phyloP scores from a whole-genome alignment of 2,329 filamentous ascomycete genomes.

The Onygenales sp. region DNA sequence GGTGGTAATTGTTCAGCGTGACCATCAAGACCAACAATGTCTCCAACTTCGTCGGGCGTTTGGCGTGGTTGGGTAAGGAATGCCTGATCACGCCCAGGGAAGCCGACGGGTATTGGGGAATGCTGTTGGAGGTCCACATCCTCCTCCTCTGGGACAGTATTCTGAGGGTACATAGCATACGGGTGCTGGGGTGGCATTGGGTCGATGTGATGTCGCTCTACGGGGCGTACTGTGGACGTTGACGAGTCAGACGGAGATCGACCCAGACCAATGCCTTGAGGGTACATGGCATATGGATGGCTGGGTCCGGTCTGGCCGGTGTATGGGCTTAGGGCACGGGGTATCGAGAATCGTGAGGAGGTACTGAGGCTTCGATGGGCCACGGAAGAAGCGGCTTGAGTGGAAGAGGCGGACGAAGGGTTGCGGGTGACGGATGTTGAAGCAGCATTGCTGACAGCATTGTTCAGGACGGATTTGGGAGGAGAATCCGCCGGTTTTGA shows the following conservation, averaged over 20 bases:
- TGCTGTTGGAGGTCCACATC: constrained; percentile 26
- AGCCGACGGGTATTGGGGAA: constrained; percentile 57
- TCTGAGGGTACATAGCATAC: constrained; percentile 79
- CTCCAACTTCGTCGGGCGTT: constrained; percentile 67
- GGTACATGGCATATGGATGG: constrained; percentile 77
- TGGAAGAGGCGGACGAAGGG: constrained; percentile 12
- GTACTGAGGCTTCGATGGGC: constrained; percentile 33
- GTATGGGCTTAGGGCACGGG: constrained; percentile 53
- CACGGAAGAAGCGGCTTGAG: constrained; percentile 19
- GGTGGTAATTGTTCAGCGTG: constrained; percentile 87
- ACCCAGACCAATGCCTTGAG: constrained; percentile 53
- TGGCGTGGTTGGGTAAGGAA: constrained; percentile 63
- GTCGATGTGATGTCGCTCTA: constrained; percentile 51
- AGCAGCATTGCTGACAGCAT: background rate
- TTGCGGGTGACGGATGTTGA: constrained; percentile 10
- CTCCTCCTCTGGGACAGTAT: constrained; percentile 53
- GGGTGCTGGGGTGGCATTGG: constrained; percentile 67
- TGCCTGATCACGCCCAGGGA: constrained; percentile 54
- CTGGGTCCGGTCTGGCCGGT: constrained; percentile 64
- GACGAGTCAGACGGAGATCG: constrained; percentile 61
- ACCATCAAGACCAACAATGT: constrained; percentile 77
- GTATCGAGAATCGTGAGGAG: constrained; percentile 37
- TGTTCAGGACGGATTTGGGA: constrained; percentile 12
- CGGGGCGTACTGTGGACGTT: constrained; percentile 54
- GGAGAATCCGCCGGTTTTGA: constrained; percentile 1